A percentile compares a stretch with the other conserved stretches of the same genome.
phyloP scores from a whole-genome alignment of 768 basidiomycete species.

The Auricularia heimuer region DNA sequence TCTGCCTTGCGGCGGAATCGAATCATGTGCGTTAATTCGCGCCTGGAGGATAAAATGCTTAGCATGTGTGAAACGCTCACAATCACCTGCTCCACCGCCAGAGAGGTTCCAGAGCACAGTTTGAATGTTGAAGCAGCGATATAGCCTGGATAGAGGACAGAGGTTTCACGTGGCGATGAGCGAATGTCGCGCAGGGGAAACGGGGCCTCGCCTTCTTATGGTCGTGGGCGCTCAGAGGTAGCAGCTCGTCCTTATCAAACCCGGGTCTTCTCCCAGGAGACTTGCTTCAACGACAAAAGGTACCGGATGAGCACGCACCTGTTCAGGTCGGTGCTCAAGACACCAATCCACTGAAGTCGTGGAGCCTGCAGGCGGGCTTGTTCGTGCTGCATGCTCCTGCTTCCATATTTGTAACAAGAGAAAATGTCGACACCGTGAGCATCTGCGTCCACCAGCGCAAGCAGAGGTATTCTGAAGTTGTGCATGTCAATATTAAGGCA shows the following conservation, averaged over 20 bases:
- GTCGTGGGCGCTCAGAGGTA: slow-evolving; percentile 63
- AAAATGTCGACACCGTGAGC: slow-evolving; percentile 90
- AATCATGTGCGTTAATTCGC: slow-evolving; percentile 73
- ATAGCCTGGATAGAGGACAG: not conserved
- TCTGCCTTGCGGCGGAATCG: slow-evolving; percentile 84
- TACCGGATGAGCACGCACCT: slow-evolving; percentile 31
- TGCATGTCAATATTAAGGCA: not conserved
- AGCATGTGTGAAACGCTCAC: not conserved
- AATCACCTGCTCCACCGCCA: not conserved
- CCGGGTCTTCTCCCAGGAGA: slow-evolving; percentile 36
- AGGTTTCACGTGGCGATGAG: too few relatives aligned
- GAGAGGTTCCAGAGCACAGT: not conserved
- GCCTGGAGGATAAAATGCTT: slow-evolving; percentile 32
- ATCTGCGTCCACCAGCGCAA: slow-evolving; percentile 82
- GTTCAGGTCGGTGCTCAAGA: slow-evolving; percentile 58
- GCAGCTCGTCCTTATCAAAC: slow-evolving; percentile 47
- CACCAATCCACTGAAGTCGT: slow-evolving; percentile 72
- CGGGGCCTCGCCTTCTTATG: slow-evolving; percentile 53
- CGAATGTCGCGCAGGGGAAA: not conserved
- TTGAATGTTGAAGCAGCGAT: not conserved
- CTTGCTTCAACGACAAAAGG: slow-evolving; percentile 1
- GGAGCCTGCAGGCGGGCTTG: slow-evolving; percentile 52
- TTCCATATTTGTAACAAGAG: slow-evolving; percentile 79
- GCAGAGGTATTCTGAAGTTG: slow-evolving; percentile 53
- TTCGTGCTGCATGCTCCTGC: slow-evolving; percentile 60